These are phyloP conservation scores for Xylaria sp. DNA, from an alignment of 2,329 filamentous ascomycete species.

Conservation along the genomic window DNA sequence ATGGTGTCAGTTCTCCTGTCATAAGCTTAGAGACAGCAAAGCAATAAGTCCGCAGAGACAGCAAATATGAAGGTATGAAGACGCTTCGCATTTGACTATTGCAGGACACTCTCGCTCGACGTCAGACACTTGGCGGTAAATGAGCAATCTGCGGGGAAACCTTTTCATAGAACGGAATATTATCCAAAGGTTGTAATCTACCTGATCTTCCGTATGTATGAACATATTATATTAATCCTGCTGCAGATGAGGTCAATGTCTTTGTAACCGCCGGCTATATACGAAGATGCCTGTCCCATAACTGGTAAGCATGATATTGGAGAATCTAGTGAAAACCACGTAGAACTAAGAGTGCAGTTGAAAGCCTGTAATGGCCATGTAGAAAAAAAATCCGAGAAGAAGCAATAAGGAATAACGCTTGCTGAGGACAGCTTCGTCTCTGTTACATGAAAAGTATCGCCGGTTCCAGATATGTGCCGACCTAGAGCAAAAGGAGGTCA, in stretches of 20 bases:
- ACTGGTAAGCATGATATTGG: not conserved
- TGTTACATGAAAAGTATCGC: not conserved
- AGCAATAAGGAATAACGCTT: too few species aligned
- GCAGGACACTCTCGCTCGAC: not conserved
- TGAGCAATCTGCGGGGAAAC: conserved; percentile 20
- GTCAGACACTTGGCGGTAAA: not conserved
- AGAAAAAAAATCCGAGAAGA: too few species aligned
- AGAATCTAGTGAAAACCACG: not conserved
- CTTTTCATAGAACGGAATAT: conserved; percentile 1
- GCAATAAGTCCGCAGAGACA: not conserved
- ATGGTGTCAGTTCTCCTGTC: not conserved
- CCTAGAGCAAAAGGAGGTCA: not conserved
- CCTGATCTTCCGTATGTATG: not conserved
- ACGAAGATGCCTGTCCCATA: not conserved
- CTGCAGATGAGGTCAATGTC: not conserved
- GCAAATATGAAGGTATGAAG: not conserved
- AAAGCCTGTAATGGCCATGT: too few species aligned
- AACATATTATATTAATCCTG: conserved; percentile 12
- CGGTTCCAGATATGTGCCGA: not conserved
- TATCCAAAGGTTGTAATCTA: conserved; percentile 17
- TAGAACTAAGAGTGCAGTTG: too few species aligned
- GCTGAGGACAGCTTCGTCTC: not conserved
- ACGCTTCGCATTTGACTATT: not conserved
- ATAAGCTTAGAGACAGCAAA: not conserved
- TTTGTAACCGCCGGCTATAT: conserved; percentile 32